Evolutionary conservation across 1,139 yeast species (phyloP).

Genomic region (Hemisphaericaspora xylanilytica): DNA sequence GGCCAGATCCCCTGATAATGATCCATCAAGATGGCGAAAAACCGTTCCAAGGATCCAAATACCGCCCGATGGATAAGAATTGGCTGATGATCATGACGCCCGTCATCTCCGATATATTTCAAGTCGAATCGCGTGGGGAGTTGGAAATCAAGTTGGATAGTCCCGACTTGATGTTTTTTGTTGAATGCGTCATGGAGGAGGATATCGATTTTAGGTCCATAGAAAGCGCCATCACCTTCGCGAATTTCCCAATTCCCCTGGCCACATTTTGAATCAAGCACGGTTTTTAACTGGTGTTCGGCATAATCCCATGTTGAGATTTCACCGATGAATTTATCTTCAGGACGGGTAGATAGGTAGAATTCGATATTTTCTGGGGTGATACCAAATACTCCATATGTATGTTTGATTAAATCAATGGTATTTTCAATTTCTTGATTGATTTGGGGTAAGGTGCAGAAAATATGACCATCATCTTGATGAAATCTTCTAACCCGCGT

Average conservation of each 20-base stretch:
- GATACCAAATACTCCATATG: conserved; percentile 79
- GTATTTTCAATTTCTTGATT: conserved; percentile 74
- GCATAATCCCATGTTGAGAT: conserved; percentile 82
- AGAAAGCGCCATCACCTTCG: conserved; percentile 96
- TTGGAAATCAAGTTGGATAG: conserved; percentile 94
- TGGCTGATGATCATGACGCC: conserved; percentile 58
- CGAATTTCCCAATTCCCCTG: conserved; percentile 65
- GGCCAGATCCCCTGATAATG: conserved; percentile 97
- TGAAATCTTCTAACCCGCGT: conserved; percentile 96
- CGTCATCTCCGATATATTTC: conserved; percentile 55
- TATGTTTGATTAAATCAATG: conserved; percentile 69
- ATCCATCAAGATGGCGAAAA: conserved; percentile 85
- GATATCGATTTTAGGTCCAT: conserved; percentile 94
- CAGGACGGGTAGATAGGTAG: conserved; percentile 87
- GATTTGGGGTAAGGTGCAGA: conserved; percentile 82
- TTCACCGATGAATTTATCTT: conserved; percentile 77
- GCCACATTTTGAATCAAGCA: conserved; percentile 58
- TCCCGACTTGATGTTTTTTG: conserved; percentile 91
- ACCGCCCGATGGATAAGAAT: conserved; percentile 95
- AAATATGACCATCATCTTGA: conserved; percentile 98
- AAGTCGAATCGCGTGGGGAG: conserved; percentile 82
- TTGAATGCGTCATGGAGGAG: conserved; percentile 78
- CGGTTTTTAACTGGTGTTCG: conserved; percentile 65
- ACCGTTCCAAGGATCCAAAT: conserved; percentile 90
- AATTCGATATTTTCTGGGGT: conserved; percentile 53